Evolutionary conservation across 2,329 filamentous ascomycete species (phyloP).

Genomic region (Dothideomycetes sp.): DNA sequence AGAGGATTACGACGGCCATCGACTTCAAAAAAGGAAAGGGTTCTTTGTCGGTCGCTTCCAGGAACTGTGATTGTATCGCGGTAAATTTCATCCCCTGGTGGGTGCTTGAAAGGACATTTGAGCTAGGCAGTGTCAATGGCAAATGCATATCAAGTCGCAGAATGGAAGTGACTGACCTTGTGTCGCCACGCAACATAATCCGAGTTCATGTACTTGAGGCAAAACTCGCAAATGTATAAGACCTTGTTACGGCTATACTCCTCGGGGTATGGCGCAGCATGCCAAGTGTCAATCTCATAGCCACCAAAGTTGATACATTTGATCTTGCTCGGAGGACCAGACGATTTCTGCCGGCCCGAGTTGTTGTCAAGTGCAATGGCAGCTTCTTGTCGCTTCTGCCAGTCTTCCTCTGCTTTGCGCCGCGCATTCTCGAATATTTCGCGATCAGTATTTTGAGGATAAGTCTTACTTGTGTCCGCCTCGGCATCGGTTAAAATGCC

Average conservation of each 20-base stretch:
- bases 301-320: constrained; percentile 98
- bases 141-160: too few relatives aligned
- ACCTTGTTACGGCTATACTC: constrained; percentile 95
- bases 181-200: constrained; percentile 97
- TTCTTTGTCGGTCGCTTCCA: constrained; percentile 21
- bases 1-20: constrained; percentile 94
- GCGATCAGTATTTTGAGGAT: constrained; percentile 70
- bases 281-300: constrained; percentile 98
- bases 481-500: constrained; percentile 83
- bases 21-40: constrained; percentile 81
- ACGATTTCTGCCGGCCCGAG: constrained; percentile 48
- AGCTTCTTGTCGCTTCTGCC: constrained; percentile 57
- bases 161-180: too few relatives aligned
- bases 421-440: constrained; percentile 83
- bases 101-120: constrained; percentile 93
- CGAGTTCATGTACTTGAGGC: constrained; percentile 98
- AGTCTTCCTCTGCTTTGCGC: constrained; percentile 82
- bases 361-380: constrained; percentile 50
- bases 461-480: constrained; percentile 80
- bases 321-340: constrained; percentile 88
- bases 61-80: constrained; percentile 63
- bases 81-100: constrained; percentile 96
- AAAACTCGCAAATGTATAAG: constrained; percentile 99
- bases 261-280: constrained; percentile 93
- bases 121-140: too few relatives aligned